These are phyloP conservation scores for Backusella circina DNA, from an alignment of 192 early-diverging fungal species.

Conservation along the genomic window DNA sequence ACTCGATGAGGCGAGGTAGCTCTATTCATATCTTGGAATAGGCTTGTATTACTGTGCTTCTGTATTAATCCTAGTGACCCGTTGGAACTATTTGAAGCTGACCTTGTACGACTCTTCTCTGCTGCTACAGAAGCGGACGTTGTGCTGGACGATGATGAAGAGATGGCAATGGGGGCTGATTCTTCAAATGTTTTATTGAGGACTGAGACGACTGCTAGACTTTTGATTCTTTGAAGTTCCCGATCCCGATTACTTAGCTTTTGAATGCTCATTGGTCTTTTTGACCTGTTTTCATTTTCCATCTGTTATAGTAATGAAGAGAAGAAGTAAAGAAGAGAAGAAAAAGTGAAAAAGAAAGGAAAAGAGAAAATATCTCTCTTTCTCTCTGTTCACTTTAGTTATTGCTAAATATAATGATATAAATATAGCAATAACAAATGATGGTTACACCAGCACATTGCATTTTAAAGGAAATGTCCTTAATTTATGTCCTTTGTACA, in stretches of 20 bases:
- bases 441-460: neutral
- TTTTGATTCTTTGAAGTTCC: constrained; percentile 17
- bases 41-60: constrained; percentile 4
- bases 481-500: neutral
- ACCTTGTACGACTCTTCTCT: neutral
- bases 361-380: neutral
- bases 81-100: neutral
- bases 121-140: neutral
- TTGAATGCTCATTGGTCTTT: neutral
- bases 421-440: neutral
- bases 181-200: constrained; percentile 8
- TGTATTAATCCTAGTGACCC: neutral
- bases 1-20: neutral
- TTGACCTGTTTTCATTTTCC: constrained; percentile 1
- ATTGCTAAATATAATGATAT: neutral
- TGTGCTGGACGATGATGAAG: neutral
- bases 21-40: neutral
- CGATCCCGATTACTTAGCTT: constrained; percentile 10
- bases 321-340: neutral
- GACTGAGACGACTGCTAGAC: constrained; percentile 11
- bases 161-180: neutral
- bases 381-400: neutral
- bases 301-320: neutral
- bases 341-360: neutral
- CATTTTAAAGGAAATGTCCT: neutral